phyloP scores from a whole-genome alignment of 1,139 yeast species.

The Sugiyamaella japonica region DNA sequence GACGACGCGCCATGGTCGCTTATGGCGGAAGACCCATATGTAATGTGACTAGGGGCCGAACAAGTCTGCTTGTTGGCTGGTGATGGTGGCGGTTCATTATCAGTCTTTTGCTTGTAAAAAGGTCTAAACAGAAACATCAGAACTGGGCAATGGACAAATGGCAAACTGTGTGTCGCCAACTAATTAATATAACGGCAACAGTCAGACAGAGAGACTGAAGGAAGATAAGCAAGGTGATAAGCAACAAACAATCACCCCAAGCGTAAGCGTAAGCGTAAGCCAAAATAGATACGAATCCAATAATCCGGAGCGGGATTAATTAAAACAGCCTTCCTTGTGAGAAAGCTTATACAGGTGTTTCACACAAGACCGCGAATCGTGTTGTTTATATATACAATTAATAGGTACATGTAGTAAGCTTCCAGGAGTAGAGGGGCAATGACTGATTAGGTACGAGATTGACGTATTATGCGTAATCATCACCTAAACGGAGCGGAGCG shows the following conservation, averaged over 20 bases:
- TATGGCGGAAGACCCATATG: conserved; percentile 4
- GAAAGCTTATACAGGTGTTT: neutral
- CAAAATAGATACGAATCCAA: no score
- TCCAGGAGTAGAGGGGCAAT: neutral
- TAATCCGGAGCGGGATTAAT: neutral
- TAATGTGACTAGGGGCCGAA: neutral
- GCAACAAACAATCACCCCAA: neutral
- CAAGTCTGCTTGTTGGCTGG: neutral
- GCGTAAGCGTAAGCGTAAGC: no score
- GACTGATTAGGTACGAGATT: conserved; percentile 12
- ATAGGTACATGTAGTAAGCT: neutral
- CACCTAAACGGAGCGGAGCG: neutral
- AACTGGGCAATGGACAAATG: neutral
- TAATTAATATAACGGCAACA: neutral
- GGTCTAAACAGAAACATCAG: conserved; percentile 13
- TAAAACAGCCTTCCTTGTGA: neutral
- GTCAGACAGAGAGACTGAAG: neutral
- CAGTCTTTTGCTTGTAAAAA: conserved; percentile 6
- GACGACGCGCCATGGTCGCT: conserved; percentile 3
- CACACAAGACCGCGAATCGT: conserved; percentile 2
- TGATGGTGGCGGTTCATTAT: conserved; percentile 3
- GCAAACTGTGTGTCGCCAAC: neutral
- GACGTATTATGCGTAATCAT: conserved; percentile 15
- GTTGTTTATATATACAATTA: conserved; percentile 8
- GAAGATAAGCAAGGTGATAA: no score